These are phyloP conservation scores for Nakazawaea ernobii DNA, from an alignment of 805 yeast genomes.

Conservation along the genomic window DNA sequence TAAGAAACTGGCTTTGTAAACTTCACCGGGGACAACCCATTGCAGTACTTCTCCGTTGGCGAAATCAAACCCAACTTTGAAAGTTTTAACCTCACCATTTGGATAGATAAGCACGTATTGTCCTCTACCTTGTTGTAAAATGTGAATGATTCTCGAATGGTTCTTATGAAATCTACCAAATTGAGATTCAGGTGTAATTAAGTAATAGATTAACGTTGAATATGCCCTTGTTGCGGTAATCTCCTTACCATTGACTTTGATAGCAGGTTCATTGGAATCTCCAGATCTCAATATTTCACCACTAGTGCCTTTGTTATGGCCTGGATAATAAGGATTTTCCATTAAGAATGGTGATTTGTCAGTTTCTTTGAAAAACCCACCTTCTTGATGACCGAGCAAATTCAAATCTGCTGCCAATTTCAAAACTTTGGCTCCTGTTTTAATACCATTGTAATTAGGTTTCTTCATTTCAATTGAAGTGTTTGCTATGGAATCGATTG, in stretches of 20 bases:
- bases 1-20: constrained; percentile 50
- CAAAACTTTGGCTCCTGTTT: constrained; percentile 18
- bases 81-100: constrained; percentile 41
- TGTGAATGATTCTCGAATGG: constrained; percentile 48
- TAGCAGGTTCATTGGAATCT: constrained; percentile 6
- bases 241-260: not conserved
- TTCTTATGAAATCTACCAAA: constrained; percentile 47
- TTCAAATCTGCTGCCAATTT: constrained; percentile 30
- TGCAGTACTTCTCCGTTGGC: constrained; percentile 44
- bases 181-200: constrained; percentile 45
- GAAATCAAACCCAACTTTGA: constrained; percentile 47
- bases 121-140: constrained; percentile 50
- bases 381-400: constrained; percentile 44
- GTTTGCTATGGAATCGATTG: constrained; percentile 20
- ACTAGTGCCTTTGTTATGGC: constrained; percentile 18
- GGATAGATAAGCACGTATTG: constrained; percentile 50
- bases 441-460: constrained; percentile 19
- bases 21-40: constrained; percentile 62
- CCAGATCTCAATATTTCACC: constrained; percentile 11
- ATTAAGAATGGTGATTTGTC: constrained; percentile 42
- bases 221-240: constrained; percentile 29
- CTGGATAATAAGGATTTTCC: constrained; percentile 32
- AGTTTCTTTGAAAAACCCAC: constrained; percentile 53
- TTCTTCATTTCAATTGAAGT: constrained; percentile 12
- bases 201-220: constrained; percentile 48